These are phyloP conservation scores for Moricandia arvensis DNA, from an alignment of 345 rosid genomes.

Conservation along the genomic window DNA sequence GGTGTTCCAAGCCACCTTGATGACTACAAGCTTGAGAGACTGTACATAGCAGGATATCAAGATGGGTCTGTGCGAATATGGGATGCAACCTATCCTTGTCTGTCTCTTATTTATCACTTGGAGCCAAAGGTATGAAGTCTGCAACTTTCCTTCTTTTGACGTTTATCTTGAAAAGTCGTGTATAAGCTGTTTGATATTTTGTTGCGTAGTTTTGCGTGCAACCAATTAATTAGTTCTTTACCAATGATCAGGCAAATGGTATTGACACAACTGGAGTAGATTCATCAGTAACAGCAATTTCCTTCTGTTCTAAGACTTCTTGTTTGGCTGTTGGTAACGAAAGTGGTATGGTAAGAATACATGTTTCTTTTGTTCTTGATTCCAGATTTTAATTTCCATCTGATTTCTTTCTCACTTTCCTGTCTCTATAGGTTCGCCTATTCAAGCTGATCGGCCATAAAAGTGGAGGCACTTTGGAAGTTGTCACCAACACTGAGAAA, in stretches of 20 bases:
- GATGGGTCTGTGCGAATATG: constrained; percentile 81
- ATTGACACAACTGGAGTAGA: constrained; percentile 38
- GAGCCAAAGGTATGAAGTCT: constrained; percentile 54
- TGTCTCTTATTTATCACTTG: constrained; percentile 53
- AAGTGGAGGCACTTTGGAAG: constrained; percentile 48
- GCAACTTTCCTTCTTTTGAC: constrained; percentile 22
- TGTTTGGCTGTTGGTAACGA: constrained; percentile 67
- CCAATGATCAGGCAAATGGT: constrained; percentile 51
- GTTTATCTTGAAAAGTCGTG: constrained; percentile 8
- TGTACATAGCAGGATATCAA: constrained; percentile 78
- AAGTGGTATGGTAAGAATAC: constrained; percentile 68
- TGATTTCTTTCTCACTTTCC: constrained; percentile 33
- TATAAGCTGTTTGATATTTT: constrained; percentile 19
- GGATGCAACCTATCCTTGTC: constrained; percentile 72
- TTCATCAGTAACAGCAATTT: constrained; percentile 62
- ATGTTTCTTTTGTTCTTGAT: constrained; percentile 29
- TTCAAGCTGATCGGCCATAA: constrained; percentile 50
- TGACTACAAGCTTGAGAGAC: constrained; percentile 56
- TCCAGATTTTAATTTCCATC: constrained; percentile 5
- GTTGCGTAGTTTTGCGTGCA: not conserved
- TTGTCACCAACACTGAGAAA: constrained; percentile 59
- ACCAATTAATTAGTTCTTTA: not conserved
- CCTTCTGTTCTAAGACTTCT: constrained; percentile 56
- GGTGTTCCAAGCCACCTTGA: constrained; percentile 63
- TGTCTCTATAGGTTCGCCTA: constrained; percentile 54